A percentile compares a stretch with the other conserved stretches of the same genome.
phyloP scores from a whole-genome alignment of 192 early-diverging fungal genomes.

The Backusella morwellensis region DNA sequence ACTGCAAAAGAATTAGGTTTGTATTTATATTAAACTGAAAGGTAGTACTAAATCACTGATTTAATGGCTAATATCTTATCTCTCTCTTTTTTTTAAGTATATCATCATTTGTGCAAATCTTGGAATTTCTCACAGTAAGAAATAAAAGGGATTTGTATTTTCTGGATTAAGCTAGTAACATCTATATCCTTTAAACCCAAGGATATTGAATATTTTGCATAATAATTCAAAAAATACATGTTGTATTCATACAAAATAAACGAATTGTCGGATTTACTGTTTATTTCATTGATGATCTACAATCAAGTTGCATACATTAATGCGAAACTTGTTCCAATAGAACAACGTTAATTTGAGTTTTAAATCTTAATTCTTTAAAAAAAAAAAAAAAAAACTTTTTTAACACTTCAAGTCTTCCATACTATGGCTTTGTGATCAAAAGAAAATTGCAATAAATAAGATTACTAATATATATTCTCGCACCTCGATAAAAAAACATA shows the following conservation, averaged over 20 bases:
- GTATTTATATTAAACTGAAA: neutral
- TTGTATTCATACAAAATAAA: neutral
- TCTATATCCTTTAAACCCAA: neutral
- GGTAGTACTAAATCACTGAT: neutral
- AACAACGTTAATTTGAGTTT: neutral
- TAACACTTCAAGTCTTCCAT: neutral
- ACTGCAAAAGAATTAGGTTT: neutral
- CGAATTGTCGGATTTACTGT: neutral
- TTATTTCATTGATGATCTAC: neutral
- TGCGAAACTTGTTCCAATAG: neutral
- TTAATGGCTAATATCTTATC: neutral
- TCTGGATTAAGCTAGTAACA: neutral
- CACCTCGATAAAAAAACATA: neutral
- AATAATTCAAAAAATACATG: neutral
- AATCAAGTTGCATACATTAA: neutral
- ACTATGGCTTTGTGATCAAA: neutral
- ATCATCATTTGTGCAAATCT: neutral
- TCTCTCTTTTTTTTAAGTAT: neutral
- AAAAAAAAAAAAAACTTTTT: neutral
- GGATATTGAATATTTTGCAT: neutral
- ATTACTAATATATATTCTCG: neutral
- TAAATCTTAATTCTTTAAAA: neutral
- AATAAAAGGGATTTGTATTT: neutral
- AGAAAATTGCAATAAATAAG: neutral
- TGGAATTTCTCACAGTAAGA: neutral